Base-by-base conservation (phyloP, 2,329 filamentous ascomycete species). In the Exophiala sideris region DNA sequence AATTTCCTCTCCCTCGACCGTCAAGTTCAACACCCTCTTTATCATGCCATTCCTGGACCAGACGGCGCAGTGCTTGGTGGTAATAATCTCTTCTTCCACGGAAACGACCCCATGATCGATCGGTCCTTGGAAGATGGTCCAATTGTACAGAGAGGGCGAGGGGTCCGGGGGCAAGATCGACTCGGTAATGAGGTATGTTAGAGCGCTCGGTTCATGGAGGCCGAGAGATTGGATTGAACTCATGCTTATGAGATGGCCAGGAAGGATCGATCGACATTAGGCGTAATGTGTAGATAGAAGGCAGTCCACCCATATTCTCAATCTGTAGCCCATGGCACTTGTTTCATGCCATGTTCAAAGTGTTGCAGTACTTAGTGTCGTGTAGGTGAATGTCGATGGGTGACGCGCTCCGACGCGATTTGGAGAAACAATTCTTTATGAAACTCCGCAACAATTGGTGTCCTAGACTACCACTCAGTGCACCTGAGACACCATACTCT, bases 31-130 rank as follows among this genome's bases (percentile, higher is more conserved):
- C 48, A 87, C 83, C 70, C 92, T 90, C 65, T 89, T 87, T 58
- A 97, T 86, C 54, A 92, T 78, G 53, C 87, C 87, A 44, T 89
- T 91, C 54, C 90, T 84, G 36, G 89, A 95, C 92, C 92, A 99
- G 53, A 96, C 81, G 10, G 95, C 91, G 64, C 86, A 86, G 56
- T 81, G 78, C 21, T 83, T 77, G 9, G 91, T 94, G 48, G 84
- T 84, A 20, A 96, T 74, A 11, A 96, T 73, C 71, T 96, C 91
- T 65, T 96, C 91, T 63, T 91, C 85, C 34, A 79, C 74, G 1
- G 76, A 69, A 39, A 56, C 66, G 35, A 69, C 69, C 21, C 71
- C 70, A 33, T 70, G 66, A 7, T 69, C 70, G 55, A 76, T 72
- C 49, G 74, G 68, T 42, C 77, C 72, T 55, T 72, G 72, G 21